Percentiles rank a stretch among this genome's conserved stretches.
Conservation (phyloP, 2,329 filamentous ascomycete species). For the Penicillium sp. region DNA sequence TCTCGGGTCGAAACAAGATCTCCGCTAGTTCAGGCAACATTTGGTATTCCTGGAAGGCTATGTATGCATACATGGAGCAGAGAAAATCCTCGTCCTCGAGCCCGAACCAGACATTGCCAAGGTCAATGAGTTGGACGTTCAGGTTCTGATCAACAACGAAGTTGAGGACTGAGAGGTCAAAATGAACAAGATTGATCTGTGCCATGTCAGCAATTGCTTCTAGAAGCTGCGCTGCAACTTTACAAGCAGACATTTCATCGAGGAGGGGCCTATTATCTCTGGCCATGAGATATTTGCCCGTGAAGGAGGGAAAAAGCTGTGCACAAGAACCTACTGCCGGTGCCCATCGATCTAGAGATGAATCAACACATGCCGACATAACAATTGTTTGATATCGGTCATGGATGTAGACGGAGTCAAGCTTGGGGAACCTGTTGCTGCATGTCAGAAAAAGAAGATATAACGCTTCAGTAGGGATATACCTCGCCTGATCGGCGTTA, state of each 20-base stretch:
- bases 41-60: conserved; percentile 29
- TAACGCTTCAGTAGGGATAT: conserved; percentile 30
- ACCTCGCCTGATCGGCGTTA: conserved; percentile 3
- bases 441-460: conserved; percentile 23
- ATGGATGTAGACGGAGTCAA: conserved; percentile 32
- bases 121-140: conserved; percentile 30
- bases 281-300: conserved; percentile 14
- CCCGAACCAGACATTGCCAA: conserved; percentile 23
- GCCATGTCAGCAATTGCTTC: conserved; percentile 29
- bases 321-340: background rate
- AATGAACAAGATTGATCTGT: conserved; percentile 30
- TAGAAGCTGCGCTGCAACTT: conserved; percentile 31
- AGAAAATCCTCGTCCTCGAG: conserved; percentile 14
- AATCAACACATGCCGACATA: conserved; percentile 29
- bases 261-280: conserved; percentile 18
- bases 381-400: conserved; percentile 23
- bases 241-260: conserved; percentile 28
- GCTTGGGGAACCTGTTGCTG: conserved; percentile 27
- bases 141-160: conserved; percentile 30
- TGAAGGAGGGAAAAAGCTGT: conserved; percentile 10
- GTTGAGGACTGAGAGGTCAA: conserved; percentile 31
- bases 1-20: conserved; percentile 7
- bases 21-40: conserved; percentile 26
- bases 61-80: background rate
- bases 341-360: conserved; percentile 4